These are phyloP conservation scores for Stylosanthes scabra DNA, from an alignment of 331 rosid species.

Conservation along the genomic window DNA sequence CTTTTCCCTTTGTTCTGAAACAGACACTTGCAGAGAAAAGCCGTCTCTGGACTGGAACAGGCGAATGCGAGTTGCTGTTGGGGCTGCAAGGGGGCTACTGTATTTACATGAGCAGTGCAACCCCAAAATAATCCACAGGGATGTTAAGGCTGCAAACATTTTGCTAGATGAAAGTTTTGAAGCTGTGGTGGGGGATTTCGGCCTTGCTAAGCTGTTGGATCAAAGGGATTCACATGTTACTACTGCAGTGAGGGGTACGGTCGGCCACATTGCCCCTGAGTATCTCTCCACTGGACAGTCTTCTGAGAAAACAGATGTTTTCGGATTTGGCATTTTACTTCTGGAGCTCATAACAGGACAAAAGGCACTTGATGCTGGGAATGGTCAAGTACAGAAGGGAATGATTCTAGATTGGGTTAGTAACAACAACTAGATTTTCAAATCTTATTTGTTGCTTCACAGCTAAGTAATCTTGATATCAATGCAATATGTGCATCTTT, in stretches of 20 bases:
- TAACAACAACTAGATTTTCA: constrained; percentile 5
- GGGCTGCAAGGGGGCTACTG: constrained; percentile 94
- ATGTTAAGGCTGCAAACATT: constrained; percentile 97
- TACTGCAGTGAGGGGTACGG: constrained; percentile 95
- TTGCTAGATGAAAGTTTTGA: constrained; percentile 90
- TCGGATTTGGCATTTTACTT: constrained; percentile 92
- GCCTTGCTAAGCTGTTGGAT: constrained; percentile 96
- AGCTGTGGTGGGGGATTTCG: constrained; percentile 98
- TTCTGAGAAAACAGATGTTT: constrained; percentile 93
- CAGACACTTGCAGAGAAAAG: constrained; percentile 77
- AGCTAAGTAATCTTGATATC: not conserved
- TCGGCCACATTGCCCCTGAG: constrained; percentile 95
- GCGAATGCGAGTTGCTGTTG: constrained; percentile 73
- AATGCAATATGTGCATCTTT: too few relatives aligned
- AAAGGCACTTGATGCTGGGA: constrained; percentile 88
- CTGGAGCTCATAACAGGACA: constrained; percentile 95
- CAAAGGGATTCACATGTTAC: constrained; percentile 97
- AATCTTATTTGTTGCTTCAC: not conserved
- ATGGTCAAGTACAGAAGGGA: constrained; percentile 92
- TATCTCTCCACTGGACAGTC: constrained; percentile 98
- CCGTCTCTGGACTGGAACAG: constrained; percentile 94
- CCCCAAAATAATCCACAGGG: constrained; percentile 94
- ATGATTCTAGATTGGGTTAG: constrained; percentile 96
- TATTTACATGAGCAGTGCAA: constrained; percentile 95
- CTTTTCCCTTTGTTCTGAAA: constrained; percentile 2